These are phyloP conservation scores for Fusarium pseudocircinatum DNA, from an alignment of 2,329 filamentous ascomycete species.

Conservation along the genomic window DNA sequence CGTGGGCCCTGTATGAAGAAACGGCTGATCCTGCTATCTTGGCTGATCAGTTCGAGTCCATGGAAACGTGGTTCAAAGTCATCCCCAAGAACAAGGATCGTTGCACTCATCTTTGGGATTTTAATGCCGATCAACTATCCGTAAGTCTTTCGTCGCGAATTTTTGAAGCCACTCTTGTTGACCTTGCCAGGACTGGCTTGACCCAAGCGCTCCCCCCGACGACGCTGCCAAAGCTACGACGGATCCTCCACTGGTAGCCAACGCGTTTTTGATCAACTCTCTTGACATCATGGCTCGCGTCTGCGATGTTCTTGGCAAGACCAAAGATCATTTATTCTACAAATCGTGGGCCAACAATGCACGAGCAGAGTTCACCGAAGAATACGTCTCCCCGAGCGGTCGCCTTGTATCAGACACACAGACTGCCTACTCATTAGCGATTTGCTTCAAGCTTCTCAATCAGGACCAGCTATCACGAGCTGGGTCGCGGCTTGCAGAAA, in stretches of 20 bases:
- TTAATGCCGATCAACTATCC: constrained; percentile 27
- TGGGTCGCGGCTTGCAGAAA: constrained; percentile 17
- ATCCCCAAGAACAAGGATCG: constrained; percentile 47
- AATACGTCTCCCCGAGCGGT: constrained; percentile 39
- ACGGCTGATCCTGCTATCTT: constrained; percentile 52
- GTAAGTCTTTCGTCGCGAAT: neutral
- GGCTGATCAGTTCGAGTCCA: constrained; percentile 51
- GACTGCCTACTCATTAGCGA: constrained; percentile 36
- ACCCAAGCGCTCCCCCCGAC: constrained; percentile 55
- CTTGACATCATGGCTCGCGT: constrained; percentile 51
- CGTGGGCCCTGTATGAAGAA: constrained; percentile 53
- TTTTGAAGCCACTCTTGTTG: fast-evolving
- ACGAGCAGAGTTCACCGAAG: constrained; percentile 21
- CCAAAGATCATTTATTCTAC: constrained; percentile 18
- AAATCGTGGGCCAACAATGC: constrained; percentile 19
- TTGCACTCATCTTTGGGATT: constrained; percentile 52
- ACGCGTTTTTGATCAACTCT: constrained; percentile 58
- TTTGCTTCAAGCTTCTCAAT: constrained; percentile 35
- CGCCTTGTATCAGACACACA: constrained; percentile 37
- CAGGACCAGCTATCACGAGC: constrained; percentile 5
- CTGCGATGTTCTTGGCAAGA: constrained; percentile 45
- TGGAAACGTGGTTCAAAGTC: constrained; percentile 52
- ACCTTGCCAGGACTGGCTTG: constrained; percentile 58
- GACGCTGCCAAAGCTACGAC: constrained; percentile 53
- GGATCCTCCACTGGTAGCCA: constrained; percentile 53